Evolutionary conservation across 1,139 yeast species (phyloP), one percentile per base, ranked within the genome.

Genomic region (Pichia terricola): DNA sequence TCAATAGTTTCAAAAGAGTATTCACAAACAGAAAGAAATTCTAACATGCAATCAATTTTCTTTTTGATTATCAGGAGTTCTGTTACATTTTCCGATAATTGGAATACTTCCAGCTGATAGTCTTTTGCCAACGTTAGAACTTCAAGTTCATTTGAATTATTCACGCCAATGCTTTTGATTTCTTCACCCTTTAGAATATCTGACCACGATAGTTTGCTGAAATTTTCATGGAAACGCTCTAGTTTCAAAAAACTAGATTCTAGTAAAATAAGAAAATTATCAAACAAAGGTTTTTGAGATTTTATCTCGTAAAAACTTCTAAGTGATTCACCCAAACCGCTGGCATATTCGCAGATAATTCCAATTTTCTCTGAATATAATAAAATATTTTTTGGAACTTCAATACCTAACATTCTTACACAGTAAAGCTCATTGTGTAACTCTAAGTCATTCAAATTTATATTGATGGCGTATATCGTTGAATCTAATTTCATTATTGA

Each of bases 261-360:
- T 16, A 16, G 22, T 16, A 16, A 16, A 16, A 16, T 16, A 16
- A 16, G 22, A 16, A 16, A 16, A 16, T 16, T 16, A 16, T 2
- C 22, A 16, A 16, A 16, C 22, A 16, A 16, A 16, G 22, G 22
- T 16, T 16, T 16, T 16, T 16, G 22, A 16, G 22, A 16, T 16
- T 16, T 16, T 16, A 16, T 16, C 22, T 16, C 22, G 22, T 16
- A 47, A 35, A 70, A 55, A 2, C 66, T 61, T 8, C 63, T 59
- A 25, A 79, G 41, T 2, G 73, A 65, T 49, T 84, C 94, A 8
- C 63, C 60, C 11, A 86, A 55, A 11, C 73, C 69, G 1, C 71
- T 66, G 0, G 86, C 81, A 48, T 74, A 70, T 0, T 89, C 88
- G 41, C 77, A 72, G 0, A 82, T 58, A 32, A 70, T 66, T 44